Evolutionary conservation across 257 asterid species (phyloP).

Genomic region (Solanum lignicaule): DNA sequence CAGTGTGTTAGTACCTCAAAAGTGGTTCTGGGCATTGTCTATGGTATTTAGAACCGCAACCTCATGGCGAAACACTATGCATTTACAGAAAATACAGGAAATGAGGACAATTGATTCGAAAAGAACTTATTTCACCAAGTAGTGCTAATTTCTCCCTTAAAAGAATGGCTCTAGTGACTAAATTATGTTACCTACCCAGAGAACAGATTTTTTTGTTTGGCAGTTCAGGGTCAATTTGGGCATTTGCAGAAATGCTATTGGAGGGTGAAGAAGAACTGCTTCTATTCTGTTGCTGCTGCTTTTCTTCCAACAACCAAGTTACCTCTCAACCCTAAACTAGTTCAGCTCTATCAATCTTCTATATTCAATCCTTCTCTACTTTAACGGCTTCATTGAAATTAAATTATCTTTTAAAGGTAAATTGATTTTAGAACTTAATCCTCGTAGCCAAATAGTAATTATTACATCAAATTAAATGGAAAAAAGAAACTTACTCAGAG

Average conservation of each 20-base stretch:
- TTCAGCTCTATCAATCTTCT: not conserved
- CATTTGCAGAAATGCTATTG: not conserved
- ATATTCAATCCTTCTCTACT: not conserved
- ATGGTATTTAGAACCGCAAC: not conserved
- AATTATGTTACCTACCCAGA: not conserved
- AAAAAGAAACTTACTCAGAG: conserved; percentile 37
- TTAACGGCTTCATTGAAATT: not conserved
- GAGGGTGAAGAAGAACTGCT: not conserved
- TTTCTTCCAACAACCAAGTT: not conserved
- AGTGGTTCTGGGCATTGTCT: not conserved
- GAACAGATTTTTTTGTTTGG: not conserved
- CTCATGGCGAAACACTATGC: not conserved
- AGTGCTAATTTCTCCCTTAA: not conserved
- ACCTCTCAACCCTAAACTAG: not conserved
- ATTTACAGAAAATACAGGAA: not conserved
- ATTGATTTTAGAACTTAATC: not conserved
- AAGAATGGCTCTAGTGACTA: not conserved
- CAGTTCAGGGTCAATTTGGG: not conserved
- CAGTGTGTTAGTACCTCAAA: not conserved
- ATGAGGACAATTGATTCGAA: not conserved
- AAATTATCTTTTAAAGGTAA: not conserved
- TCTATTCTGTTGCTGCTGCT: not conserved
- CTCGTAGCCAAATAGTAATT: not conserved
- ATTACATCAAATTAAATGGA: not conserved
- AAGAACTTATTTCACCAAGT: not conserved